These are phyloP conservation scores for Massarina eburnea DNA, from an alignment of 2,329 filamentous ascomycete species.

Conservation along the genomic window DNA sequence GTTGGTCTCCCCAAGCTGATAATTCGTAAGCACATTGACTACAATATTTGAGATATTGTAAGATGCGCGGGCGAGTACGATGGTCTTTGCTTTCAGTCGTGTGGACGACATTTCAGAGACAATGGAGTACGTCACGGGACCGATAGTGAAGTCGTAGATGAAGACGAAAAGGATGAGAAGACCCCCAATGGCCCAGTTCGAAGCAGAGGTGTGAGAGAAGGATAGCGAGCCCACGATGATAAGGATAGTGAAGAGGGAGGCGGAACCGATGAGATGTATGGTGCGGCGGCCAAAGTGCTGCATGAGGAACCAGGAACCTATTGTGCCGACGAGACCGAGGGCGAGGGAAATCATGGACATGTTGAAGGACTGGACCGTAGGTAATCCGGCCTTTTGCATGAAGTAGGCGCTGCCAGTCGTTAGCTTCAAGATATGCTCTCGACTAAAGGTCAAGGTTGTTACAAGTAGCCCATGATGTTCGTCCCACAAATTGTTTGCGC, in stretches of 20 bases:
- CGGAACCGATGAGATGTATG: slow-evolving; percentile 72
- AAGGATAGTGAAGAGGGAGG: slow-evolving; percentile 61
- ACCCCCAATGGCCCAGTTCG: slow-evolving; percentile 45
- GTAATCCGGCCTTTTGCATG: slow-evolving; percentile 49
- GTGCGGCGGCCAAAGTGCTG: slow-evolving; percentile 73
- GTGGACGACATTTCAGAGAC: slow-evolving; percentile 69
- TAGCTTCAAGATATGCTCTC: slow-evolving; percentile 1
- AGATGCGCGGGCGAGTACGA: slow-evolving; percentile 76
- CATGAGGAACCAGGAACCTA: slow-evolving; percentile 80
- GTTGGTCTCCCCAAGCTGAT: slow-evolving; percentile 48
- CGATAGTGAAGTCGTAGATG: slow-evolving; percentile 82
- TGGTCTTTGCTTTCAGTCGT: slow-evolving; percentile 81
- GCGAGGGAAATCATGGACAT: slow-evolving; percentile 58
- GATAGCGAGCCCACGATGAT: slow-evolving; percentile 80
- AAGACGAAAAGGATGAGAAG: slow-evolving; percentile 53
- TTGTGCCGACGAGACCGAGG: slow-evolving; percentile 72
- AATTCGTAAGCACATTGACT: slow-evolving; percentile 70
- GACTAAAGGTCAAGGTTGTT: slow-evolving; percentile 4
- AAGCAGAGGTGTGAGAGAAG: slow-evolving; percentile 51
- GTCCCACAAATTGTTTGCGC: slow-evolving; percentile 48
- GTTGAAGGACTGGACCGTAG: slow-evolving; percentile 44
- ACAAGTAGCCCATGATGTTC: slow-evolving; percentile 48
- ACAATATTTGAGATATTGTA: slow-evolving; percentile 77
- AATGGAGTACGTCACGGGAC: slow-evolving; percentile 83
- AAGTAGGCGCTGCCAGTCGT: slow-evolving; percentile 45